Base-by-base conservation (phyloP, 2,329 filamentous ascomycete genomes). In the Zymoseptoria tritici region DNA sequence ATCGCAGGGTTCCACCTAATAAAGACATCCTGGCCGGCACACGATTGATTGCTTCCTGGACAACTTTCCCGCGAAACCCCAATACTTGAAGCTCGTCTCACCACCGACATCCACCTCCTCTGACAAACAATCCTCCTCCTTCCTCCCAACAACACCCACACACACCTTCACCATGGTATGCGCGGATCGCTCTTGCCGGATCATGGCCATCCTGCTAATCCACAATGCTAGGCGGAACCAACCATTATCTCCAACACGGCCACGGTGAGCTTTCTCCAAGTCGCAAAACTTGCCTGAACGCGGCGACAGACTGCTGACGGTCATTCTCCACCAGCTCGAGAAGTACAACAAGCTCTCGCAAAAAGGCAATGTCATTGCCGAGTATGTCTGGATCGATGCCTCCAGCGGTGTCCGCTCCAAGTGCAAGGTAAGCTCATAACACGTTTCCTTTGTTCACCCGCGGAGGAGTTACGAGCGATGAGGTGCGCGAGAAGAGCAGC, bases 301-400 rank as follows among this genome's bases (percentile, higher is more conserved):
- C 36, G 36, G 36, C 36, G 36, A 46, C 36, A 16, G 13, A n/a
- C 16, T 2, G 36, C 36, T 46, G 36, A 46, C 36, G n/a, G 13
- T 46, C 36, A 46, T 46, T 16, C 36, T 46, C 36, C 36, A 51
- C n/a, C 77, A 96, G 91, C 86, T 97, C 77, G 81, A 88, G 77
- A 97, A 97, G 80, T 97, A 93, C 84, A 85, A 94, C 79, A 82
- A 82, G 73, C 89, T 97, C 72, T 88, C 91, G 76, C 93, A 97
- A 82, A 90, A 88, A 77, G 92, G 91, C 76, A 81, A 80, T 70
- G 82, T 95, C 74, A 94, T 96, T 78, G 93, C 91, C 74, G 93
- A 97, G 81, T 97, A 97, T 80, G 86, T 97, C 82, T 97, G 93
- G 93, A 88, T 97, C 75, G 92, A 97, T 74, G 82, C 89, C 67